Evolutionary conservation across 495 filamentous ascomycete species (phyloP).

Genomic region (Aspergillus bridgeri): DNA sequence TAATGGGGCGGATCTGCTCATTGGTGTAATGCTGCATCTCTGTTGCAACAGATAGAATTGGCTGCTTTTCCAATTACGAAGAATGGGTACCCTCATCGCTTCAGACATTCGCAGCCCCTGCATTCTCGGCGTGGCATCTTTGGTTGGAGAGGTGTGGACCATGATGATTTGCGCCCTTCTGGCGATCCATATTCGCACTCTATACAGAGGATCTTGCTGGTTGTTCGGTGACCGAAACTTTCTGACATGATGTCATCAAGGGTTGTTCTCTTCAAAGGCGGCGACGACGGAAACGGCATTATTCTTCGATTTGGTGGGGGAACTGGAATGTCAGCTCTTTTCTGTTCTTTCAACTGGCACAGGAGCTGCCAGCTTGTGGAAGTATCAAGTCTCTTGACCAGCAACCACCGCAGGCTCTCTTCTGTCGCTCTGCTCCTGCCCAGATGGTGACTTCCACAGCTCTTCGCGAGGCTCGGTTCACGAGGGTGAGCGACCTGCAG

Average conservation of each 20-base stretch:
- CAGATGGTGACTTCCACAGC: neutral
- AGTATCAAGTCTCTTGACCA: neutral
- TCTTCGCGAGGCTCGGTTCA: neutral
- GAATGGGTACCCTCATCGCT: neutral
- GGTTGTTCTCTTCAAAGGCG: neutral
- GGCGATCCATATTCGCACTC: neutral
- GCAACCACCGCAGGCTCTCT: neutral
- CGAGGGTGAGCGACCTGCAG: neutral
- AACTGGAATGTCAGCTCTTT: neutral
- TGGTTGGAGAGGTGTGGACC: neutral
- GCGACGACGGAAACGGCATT: neutral
- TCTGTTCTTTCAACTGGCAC: neutral
- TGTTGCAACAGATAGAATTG: neutral
- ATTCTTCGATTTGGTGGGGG: neutral
- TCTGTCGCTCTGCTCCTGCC: neutral
- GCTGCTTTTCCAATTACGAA: neutral
- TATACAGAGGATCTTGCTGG: neutral
- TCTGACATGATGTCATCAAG: neutral
- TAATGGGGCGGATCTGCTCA: neutral
- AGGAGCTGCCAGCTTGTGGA: neutral
- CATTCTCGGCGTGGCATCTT: neutral
- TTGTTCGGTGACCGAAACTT: neutral
- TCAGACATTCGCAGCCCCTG: neutral
- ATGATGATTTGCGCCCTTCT: neutral
- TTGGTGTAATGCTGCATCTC: neutral